Percentiles rank a stretch among this genome's conserved stretches.
phyloP scores from a whole-genome alignment of 148 eudicot species.

The Polygonum aviculare region DNA sequence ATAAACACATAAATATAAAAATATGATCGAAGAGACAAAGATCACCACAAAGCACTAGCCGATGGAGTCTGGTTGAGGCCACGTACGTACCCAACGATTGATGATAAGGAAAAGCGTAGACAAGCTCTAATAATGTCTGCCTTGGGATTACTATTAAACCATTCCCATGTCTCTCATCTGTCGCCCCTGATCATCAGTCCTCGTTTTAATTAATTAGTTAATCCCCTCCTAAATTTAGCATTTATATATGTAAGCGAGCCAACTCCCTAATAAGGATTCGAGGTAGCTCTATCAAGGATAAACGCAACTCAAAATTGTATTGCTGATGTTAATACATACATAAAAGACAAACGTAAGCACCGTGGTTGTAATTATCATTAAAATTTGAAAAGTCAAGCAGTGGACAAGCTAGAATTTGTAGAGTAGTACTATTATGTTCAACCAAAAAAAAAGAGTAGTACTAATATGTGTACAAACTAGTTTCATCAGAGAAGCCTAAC shows the following conservation, averaged over 20 bases:
- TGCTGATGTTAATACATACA: too few species aligned
- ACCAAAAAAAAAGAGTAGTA: not conserved
- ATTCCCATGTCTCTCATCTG: not conserved
- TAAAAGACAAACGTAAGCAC: not conserved
- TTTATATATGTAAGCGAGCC: not conserved
- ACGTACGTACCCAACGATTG: not conserved
- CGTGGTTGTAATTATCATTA: not conserved
- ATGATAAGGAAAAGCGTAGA: constrained; percentile 9
- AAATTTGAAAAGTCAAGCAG: not conserved
- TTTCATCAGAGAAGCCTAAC: not conserved
- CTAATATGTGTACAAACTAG: not conserved
- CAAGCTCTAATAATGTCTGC: not conserved
- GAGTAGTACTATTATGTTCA: too few species aligned
- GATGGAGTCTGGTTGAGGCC: not conserved
- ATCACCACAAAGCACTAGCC: not conserved
- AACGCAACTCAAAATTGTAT: not conserved
- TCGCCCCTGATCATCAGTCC: not conserved
- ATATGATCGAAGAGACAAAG: not conserved
- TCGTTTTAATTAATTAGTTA: not conserved
- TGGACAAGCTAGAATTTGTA: not conserved
- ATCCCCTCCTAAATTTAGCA: not conserved
- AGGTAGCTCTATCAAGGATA: not conserved
- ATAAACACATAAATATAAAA: not conserved
- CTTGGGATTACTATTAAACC: constrained; percentile 8
- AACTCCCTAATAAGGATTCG: not conserved